Evolutionary conservation across 2,329 filamentous ascomycete species (phyloP).

Genomic region (Botryotinia convoluta): DNA sequence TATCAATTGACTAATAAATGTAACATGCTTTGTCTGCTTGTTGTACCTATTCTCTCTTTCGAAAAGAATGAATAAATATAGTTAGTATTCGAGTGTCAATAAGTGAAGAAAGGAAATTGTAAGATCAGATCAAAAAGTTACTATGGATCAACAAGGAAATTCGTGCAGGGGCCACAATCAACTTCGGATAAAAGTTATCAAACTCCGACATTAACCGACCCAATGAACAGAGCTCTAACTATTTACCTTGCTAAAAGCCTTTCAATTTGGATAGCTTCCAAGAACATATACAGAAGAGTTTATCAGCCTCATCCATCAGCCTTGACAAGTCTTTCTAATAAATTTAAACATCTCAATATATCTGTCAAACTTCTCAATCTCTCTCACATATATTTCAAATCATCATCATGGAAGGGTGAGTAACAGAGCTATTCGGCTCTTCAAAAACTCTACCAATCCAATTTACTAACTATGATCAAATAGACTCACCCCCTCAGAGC

Average conservation of each 20-base stretch:
- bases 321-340: conserved; percentile 8
- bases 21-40: background rate
- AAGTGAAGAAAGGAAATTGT: background rate
- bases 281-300: conserved; percentile 9
- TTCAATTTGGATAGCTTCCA: conserved; percentile 15
- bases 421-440: background rate
- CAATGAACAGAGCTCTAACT: background rate
- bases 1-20: background rate
- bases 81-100: background rate
- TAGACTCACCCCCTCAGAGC: conserved; percentile 57
- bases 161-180: background rate
- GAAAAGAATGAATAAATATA: background rate
- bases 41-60: background rate
- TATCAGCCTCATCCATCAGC: conserved; percentile 22
- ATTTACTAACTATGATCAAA: conserved; percentile 23
- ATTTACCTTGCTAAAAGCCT: conserved; percentile 15
- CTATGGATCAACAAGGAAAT: background rate
- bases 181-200: conserved; percentile 11
- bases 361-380: conserved; percentile 3
- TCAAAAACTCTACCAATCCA: background rate
- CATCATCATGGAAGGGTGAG: conserved; percentile 37
- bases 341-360: background rate
- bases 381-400: background rate
- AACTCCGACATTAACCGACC: background rate
- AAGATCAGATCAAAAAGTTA: background rate